Percentiles rank a stretch among this genome's conserved stretches.
phyloP scores from a whole-genome alignment of 306 rosid genomes.

The Trifolium dubium region DNA sequence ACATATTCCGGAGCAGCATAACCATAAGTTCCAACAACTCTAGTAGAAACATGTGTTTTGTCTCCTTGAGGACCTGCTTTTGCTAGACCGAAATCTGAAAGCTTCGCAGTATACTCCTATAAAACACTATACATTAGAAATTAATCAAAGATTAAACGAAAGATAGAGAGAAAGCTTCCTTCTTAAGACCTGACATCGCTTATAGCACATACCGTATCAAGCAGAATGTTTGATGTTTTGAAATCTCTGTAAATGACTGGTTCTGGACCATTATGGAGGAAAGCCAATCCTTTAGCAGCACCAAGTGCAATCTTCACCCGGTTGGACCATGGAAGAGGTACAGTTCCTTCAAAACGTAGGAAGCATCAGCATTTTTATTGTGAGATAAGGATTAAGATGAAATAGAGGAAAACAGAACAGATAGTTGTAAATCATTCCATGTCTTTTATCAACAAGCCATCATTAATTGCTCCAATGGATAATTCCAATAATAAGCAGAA shows the following conservation, averaged over 20 bases:
- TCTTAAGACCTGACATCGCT: constrained; percentile 6
- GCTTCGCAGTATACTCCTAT: constrained; percentile 95
- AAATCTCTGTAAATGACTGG: constrained; percentile 97
- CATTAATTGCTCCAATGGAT: not conserved
- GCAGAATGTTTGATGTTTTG: constrained; percentile 95
- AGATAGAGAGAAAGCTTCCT: not conserved
- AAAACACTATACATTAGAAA: constrained; percentile 38
- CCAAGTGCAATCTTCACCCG: constrained; percentile 93
- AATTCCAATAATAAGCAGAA: not conserved
- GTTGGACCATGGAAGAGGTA: constrained; percentile 95
- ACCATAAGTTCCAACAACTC: constrained; percentile 96
- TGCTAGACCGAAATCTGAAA: constrained; percentile 98
- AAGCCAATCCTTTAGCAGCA: constrained; percentile 96
- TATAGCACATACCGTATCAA: constrained; percentile 75
- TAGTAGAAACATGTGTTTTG: constrained; percentile 94
- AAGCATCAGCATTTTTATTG: constrained; percentile 47
- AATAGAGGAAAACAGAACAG: constrained; percentile 7
- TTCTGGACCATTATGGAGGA: constrained; percentile 92
- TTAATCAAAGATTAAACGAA: not conserved
- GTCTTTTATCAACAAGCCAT: not conserved
- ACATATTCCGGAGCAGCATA: constrained; percentile 98
- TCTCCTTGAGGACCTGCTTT: constrained; percentile 99
- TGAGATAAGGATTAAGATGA: constrained; percentile 25
- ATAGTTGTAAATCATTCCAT: not conserved
- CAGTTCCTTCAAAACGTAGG: constrained; percentile 73